Percentiles rank a stretch among this genome's conserved stretches.
phyloP scores from a whole-genome alignment of 345 rosid species.

The Passiflora organensis region DNA sequence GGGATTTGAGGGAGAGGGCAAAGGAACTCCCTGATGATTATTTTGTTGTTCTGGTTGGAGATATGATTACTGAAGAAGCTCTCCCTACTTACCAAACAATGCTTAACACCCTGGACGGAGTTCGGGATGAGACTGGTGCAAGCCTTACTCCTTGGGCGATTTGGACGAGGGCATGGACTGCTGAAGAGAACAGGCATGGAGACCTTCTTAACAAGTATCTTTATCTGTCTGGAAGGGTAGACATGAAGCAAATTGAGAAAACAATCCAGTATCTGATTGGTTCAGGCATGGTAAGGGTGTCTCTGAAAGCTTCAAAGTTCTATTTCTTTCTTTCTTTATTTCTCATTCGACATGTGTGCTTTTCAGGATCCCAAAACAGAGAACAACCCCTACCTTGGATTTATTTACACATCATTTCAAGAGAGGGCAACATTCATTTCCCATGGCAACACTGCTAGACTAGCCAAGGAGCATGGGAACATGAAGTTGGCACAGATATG shows the following conservation, averaged over 20 bases:
- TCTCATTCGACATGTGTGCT: neutral
- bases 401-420: constrained; percentile 39
- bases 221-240: constrained; percentile 56
- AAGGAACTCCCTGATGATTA: constrained; percentile 30
- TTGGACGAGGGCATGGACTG: constrained; percentile 65
- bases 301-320: neutral
- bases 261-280: constrained; percentile 64
- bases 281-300: constrained; percentile 53
- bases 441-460: constrained; percentile 35
- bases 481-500: constrained; percentile 31
- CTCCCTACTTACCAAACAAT: constrained; percentile 29
- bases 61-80: constrained; percentile 28
- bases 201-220: constrained; percentile 61
- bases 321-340: neutral
- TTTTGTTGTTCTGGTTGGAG: constrained; percentile 29
- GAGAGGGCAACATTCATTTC: constrained; percentile 43
- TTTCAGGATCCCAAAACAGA: constrained; percentile 21
- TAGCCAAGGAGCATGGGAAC: constrained; percentile 36
- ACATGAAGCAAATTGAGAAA: constrained; percentile 57
- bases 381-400: constrained; percentile 29
- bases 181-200: constrained; percentile 69
- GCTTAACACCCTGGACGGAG: constrained; percentile 16
- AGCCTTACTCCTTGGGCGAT: constrained; percentile 43
- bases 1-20: constrained; percentile 25
- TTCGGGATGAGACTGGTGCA: constrained; percentile 30